Conservation (phyloP, 768 basidiomycete species). For the Lactifluus volemus region DNA sequence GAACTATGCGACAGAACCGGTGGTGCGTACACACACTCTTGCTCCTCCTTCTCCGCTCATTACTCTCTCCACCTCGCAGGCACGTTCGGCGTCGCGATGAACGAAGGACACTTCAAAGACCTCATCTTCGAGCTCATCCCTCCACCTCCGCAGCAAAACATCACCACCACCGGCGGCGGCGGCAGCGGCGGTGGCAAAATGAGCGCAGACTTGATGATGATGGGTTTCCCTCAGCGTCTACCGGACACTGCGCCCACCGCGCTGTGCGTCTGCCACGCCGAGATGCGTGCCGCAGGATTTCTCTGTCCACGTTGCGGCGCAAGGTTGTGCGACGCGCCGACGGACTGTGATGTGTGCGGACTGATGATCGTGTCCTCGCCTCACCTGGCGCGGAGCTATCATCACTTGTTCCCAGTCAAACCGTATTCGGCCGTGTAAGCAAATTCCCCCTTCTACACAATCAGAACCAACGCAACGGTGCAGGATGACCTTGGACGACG, state of each 20-base stretch:
- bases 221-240: slow-evolving; percentile 94
- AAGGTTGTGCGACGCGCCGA: slow-evolving; percentile 96
- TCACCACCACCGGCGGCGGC: slow-evolving; percentile 36
- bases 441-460: not conserved
- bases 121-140: slow-evolving; percentile 92
- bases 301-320: slow-evolving; percentile 89
- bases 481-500: slow-evolving; percentile 35
- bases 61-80: slow-evolving; percentile 33
- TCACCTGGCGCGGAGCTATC: slow-evolving; percentile 92
- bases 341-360: slow-evolving; percentile 95
- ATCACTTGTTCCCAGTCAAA: slow-evolving; percentile 92
- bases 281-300: slow-evolving; percentile 88
- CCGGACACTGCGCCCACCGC: slow-evolving; percentile 76
- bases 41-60: not conserved
- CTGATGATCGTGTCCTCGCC: slow-evolving; percentile 98
- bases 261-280: slow-evolving; percentile 89
- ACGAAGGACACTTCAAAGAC: slow-evolving; percentile 96
- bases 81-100: slow-evolving; percentile 93
- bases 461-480: not conserved
- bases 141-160: slow-evolving; percentile 74
- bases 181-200: slow-evolving; percentile 30
- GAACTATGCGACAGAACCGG: slow-evolving; percentile 88
- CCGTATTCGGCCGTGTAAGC: slow-evolving; percentile 76
- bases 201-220: slow-evolving; percentile 93
- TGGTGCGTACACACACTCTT: slow-evolving; percentile 45